phyloP scores from a whole-genome alignment of 2,329 filamentous ascomycete species.

The Hypoxylon sp. region DNA sequence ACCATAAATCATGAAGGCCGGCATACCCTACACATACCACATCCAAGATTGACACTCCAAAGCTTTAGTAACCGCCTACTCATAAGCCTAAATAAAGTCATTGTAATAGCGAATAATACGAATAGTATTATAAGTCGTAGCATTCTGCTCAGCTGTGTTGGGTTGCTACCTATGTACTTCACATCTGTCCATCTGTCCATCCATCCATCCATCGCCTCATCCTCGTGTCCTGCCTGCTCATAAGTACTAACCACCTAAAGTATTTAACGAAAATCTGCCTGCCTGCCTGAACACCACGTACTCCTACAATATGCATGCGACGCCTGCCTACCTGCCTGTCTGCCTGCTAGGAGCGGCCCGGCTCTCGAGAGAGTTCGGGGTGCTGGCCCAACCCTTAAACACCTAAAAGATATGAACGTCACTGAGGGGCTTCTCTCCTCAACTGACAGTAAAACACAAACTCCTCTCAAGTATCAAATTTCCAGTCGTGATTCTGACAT shows the following conservation, averaged over 20 bases:
- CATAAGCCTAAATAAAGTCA: not conserved
- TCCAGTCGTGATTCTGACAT: not conserved
- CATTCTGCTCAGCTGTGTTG: slow-evolving; percentile 4
- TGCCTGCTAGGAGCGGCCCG: slow-evolving; percentile 3
- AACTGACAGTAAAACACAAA: slow-evolving; percentile 6
- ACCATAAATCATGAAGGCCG: not conserved
- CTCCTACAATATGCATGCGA: slow-evolving; percentile 36
- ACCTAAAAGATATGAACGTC: slow-evolving; percentile 23
- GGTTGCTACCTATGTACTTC: slow-evolving; percentile 1
- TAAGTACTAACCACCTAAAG: not conserved
- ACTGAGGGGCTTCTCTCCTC: not conserved
- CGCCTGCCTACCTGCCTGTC: slow-evolving; percentile 13
- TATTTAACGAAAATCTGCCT: slow-evolving; percentile 1
- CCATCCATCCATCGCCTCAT: not conserved
- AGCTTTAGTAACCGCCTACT: not conserved
- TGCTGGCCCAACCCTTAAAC: slow-evolving; percentile 9
- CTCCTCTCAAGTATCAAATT: slow-evolving; percentile 14
- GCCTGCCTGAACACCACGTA: slow-evolving; percentile 30
- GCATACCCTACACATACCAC: not conserved
- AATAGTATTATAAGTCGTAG: slow-evolving; percentile 10
- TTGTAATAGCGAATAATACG: slow-evolving; percentile 1
- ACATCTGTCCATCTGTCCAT: no score
- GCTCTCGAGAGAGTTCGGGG: slow-evolving; percentile 6
- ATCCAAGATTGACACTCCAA: not conserved
- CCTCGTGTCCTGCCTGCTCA: not conserved